Percentiles rank a stretch among this genome's conserved stretches.
These are phyloP conservation scores for Colletotrichum truncatum DNA, from an alignment of 2,329 filamentous ascomycete genomes.

Conservation along the genomic window DNA sequence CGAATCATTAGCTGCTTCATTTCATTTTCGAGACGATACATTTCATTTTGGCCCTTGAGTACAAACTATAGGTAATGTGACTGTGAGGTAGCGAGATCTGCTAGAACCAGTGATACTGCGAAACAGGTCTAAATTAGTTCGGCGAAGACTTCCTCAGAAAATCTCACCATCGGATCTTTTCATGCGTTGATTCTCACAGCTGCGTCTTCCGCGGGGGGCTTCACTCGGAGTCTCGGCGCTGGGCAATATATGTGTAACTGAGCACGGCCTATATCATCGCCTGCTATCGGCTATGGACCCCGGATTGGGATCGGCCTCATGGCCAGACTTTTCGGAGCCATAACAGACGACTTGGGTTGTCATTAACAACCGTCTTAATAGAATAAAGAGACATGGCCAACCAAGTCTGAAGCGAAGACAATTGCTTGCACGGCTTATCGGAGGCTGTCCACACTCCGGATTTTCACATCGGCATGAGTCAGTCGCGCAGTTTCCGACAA, in stretches of 20 bases:
- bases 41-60: too few species aligned
- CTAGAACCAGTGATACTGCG: not conserved
- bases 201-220: not conserved
- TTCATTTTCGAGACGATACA: too few species aligned
- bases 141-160: not conserved
- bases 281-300: not conserved
- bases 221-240: not conserved
- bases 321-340: not conserved
- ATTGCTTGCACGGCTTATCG: not conserved
- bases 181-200: constrained; percentile 1
- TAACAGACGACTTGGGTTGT: not conserved
- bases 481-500: too few species aligned
- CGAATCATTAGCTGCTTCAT: too few species aligned
- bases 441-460: too few species aligned
- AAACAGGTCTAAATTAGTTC: not conserved
- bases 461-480: too few species aligned
- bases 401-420: not conserved
- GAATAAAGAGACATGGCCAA: not conserved
- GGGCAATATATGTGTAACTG: constrained; percentile 24
- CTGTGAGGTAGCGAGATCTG: not conserved
- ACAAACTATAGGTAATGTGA: too few species aligned
- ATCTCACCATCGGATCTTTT: not conserved
- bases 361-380: not conserved
- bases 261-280: constrained; percentile 16
- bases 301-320: not conserved